These are phyloP conservation scores for Penicillium coprophilum DNA, from an alignment of 495 filamentous ascomycete genomes.

Conservation along the genomic window DNA sequence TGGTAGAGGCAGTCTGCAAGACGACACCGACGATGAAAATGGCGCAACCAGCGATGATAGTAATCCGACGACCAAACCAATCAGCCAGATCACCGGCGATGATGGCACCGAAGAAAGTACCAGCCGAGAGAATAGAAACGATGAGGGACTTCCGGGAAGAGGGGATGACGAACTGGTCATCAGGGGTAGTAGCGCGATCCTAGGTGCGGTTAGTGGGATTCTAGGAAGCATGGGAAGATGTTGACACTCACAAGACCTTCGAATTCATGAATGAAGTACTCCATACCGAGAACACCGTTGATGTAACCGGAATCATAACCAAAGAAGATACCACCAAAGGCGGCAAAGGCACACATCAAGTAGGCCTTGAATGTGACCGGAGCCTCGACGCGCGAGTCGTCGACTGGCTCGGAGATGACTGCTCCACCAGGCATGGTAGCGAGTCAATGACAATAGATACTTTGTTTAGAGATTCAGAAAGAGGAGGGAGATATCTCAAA, in stretches of 20 bases:
- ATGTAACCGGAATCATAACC: slow-evolving; percentile 57
- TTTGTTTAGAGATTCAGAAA: background rate
- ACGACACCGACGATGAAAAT: slow-evolving; percentile 65
- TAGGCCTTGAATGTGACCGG: slow-evolving; percentile 64
- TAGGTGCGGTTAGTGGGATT: slow-evolving; percentile 13
- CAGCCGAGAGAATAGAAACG: slow-evolving; percentile 70
- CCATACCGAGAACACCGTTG: slow-evolving; percentile 53
- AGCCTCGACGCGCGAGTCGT: slow-evolving; percentile 54
- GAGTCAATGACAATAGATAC: slow-evolving; percentile 1
- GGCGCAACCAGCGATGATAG: slow-evolving; percentile 62
- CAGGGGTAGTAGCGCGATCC: slow-evolving; percentile 26
- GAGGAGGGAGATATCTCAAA: background rate
- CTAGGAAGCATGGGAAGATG: background rate
- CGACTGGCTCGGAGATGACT: slow-evolving; percentile 23
- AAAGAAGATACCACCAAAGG: slow-evolving; percentile 61
- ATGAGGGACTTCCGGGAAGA: slow-evolving; percentile 60
- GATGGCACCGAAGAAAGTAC: slow-evolving; percentile 75
- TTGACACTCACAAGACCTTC: slow-evolving; percentile 30
- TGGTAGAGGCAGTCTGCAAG: slow-evolving; percentile 56
- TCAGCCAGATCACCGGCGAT: slow-evolving; percentile 70
- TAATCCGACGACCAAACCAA: slow-evolving; percentile 64
- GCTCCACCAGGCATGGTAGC: slow-evolving; percentile 27
- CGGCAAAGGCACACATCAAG: slow-evolving; percentile 59
- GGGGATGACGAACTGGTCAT: slow-evolving; percentile 41
- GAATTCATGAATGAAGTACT: slow-evolving; percentile 51